Conservation (phyloP, 805 yeast genomes). For the Kluyveromyces siamensis region DNA sequence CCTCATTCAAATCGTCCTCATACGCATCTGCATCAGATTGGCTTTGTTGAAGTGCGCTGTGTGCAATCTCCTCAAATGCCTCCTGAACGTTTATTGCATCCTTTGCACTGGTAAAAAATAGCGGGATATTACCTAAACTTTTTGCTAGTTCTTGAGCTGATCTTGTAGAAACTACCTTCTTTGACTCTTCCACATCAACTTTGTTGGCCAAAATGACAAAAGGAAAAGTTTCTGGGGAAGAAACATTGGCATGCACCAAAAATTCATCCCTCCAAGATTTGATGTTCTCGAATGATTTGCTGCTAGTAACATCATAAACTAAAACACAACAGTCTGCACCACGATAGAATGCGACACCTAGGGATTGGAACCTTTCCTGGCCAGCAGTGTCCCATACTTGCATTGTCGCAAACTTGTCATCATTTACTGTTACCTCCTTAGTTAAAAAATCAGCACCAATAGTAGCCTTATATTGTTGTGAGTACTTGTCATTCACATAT, state of each 20-base stretch:
- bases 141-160: conserved; percentile 55
- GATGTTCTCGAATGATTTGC: conserved; percentile 82
- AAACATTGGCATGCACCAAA: conserved; percentile 83
- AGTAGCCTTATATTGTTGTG: conserved; percentile 94
- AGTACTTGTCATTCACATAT: conserved; percentile 88
- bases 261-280: conserved; percentile 95
- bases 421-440: conserved; percentile 81
- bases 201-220: conserved; percentile 93
- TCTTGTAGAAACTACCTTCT: conserved; percentile 58
- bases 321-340: conserved; percentile 98
- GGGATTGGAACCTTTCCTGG: conserved; percentile 92
- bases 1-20: conserved; percentile 91
- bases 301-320: conserved; percentile 92
- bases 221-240: conserved; percentile 92
- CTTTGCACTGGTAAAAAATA: conserved; percentile 96
- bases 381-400: conserved; percentile 99
- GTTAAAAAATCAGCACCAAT: conserved; percentile 96
- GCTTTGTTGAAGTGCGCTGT: conserved; percentile 93
- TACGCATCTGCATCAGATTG: conserved; percentile 60
- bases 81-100: conserved; percentile 91
- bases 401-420: conserved; percentile 40
- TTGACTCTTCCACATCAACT: conserved; percentile 87
- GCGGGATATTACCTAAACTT: conserved; percentile 70
- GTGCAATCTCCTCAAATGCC: conserved; percentile 92
- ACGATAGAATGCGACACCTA: conserved; percentile 94